Evolutionary conservation across 257 asterid species (phyloP), one percentile per base, ranked within the genome.

Genomic region (Mitragyna speciosa): DNA sequence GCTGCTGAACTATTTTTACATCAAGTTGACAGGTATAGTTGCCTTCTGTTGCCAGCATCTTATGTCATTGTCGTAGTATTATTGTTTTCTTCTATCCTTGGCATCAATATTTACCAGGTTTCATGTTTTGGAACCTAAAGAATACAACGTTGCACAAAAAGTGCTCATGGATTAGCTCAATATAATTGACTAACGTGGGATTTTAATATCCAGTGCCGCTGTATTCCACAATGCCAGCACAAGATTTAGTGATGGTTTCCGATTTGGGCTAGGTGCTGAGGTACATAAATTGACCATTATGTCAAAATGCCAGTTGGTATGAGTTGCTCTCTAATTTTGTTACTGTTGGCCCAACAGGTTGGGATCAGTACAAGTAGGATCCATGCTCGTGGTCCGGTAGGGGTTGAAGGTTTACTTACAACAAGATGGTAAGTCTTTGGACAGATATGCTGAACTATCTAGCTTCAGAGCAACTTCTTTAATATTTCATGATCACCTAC

Each of bases 371-470:
- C 97, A 17, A 92, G 98, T 82, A 91, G 98, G 83, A 93, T 95
- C 78, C 99, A 95, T 85, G 99, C 99, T 45, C 97, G 99, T 75
- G 99, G 99, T 54, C 99, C 99, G 10, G 99, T 95, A 33, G 98
- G 99, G 43, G 97, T 93, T 59, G 98, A 95, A 87, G 99, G 98
- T 76, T 83, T 95, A 87, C 93, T 95, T 30, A 95, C 99, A 30
- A 92, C 97, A 26, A 82, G 98, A 87, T 95, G 98, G 98, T 92
- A 88, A 69, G 85, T 51, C 81, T 83, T 48, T 79, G 3, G 41
- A 36, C 41, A 2, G 4, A 36, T 1, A 36, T 36, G 41, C 41
- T 36, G 41, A 36, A 36, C 41, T 1, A 36, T 36, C 41, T 36
- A 36, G 41, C 41, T 36, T 36, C 41, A 36, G 41, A 36, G 41